Evolutionary conservation across 2,329 filamentous ascomycete genomes (phyloP).

Genomic region (Pestalotiopsis sp.): DNA sequence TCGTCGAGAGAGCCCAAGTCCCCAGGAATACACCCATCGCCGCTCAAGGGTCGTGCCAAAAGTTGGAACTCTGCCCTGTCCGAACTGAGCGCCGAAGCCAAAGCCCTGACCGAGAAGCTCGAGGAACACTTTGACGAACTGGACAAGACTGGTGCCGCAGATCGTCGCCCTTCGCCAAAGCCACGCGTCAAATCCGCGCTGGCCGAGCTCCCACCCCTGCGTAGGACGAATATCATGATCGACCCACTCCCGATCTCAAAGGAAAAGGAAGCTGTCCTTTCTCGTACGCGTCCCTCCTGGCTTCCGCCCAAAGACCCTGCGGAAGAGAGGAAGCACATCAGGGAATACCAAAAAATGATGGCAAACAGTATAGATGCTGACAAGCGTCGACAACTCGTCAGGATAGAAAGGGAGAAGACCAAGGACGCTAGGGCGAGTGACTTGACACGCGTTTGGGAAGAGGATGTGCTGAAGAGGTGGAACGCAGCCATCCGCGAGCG

Average conservation of each 20-base stretch:
- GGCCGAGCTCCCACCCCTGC: conserved; percentile 70
- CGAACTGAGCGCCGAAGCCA: conserved; percentile 72
- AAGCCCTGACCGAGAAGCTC: conserved; percentile 76
- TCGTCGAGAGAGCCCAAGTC: conserved; percentile 36
- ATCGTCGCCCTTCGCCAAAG: conserved; percentile 38
- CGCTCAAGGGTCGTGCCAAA: conserved; percentile 60
- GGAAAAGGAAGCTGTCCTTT: conserved; percentile 83
- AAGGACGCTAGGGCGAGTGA: conserved; percentile 49
- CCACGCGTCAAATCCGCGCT: conserved; percentile 66
- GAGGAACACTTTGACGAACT: conserved; percentile 73
- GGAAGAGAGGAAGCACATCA: conserved; percentile 88
- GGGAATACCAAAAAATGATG: conserved; percentile 86
- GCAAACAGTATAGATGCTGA: conserved; percentile 61
- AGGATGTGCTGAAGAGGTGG: conserved; percentile 78
- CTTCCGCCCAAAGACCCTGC: conserved; percentile 84
- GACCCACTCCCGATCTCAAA: conserved; percentile 83
- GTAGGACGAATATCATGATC: conserved; percentile 78
- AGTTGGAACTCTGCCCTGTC: conserved; percentile 75
- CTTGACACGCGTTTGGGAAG: conserved; percentile 70
- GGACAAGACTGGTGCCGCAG: conserved; percentile 46
- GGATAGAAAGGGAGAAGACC: conserved; percentile 56
- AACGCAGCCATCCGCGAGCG: conserved; percentile 69
- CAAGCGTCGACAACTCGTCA: conserved; percentile 57
- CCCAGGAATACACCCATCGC: conserved; percentile 38
- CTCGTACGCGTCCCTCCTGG: conserved; percentile 81